A percentile compares a stretch with the other conserved stretches of the same genome.
These are phyloP conservation scores for Piper betle DNA, from an alignment of 164 flowering plant genomes.

Conservation along the genomic window DNA sequence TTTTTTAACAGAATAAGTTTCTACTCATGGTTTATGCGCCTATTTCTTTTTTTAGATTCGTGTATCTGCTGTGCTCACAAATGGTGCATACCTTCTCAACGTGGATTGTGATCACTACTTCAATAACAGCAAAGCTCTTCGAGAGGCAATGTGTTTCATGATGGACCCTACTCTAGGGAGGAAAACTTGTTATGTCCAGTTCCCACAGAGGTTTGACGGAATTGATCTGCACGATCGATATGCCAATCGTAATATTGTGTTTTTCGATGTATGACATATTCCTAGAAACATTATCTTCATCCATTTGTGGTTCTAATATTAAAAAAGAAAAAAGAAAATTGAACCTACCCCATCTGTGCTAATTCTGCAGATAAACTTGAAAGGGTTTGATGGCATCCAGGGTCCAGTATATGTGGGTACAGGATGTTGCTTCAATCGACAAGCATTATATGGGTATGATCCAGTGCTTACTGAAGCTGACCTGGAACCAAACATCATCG, in stretches of 20 bases:
- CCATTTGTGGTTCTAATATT: not conserved
- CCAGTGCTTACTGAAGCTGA: conserved; percentile 88
- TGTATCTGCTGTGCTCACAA: conserved; percentile 94
- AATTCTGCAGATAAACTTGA: conserved; percentile 75
- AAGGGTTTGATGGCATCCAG: conserved; percentile 92
- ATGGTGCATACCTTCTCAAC: conserved; percentile 91
- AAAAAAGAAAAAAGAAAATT: too few species aligned
- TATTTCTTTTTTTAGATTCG: conserved; percentile 50
- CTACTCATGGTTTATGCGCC: not conserved
- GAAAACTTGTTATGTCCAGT: conserved; percentile 93
- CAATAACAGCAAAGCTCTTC: conserved; percentile 93
- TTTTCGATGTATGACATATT: conserved; percentile 63
- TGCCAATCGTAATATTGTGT: conserved; percentile 93
- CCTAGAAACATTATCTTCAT: not conserved
- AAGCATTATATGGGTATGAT: conserved; percentile 95
- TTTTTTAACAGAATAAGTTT: not conserved
- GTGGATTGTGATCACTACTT: conserved; percentile 99
- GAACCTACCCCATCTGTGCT: not conserved
- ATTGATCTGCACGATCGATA: conserved; percentile 97
- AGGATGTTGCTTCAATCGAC: conserved; percentile 95
- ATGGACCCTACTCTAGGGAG: conserved; percentile 86
- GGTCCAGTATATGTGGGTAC: conserved; percentile 99
- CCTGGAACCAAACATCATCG: conserved; percentile 80
- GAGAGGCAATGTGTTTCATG: conserved; percentile 99
- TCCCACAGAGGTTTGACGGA: conserved; percentile 98